Base-by-base conservation (phyloP, 306 rosid species). In the Fagus sylvatica region DNA sequence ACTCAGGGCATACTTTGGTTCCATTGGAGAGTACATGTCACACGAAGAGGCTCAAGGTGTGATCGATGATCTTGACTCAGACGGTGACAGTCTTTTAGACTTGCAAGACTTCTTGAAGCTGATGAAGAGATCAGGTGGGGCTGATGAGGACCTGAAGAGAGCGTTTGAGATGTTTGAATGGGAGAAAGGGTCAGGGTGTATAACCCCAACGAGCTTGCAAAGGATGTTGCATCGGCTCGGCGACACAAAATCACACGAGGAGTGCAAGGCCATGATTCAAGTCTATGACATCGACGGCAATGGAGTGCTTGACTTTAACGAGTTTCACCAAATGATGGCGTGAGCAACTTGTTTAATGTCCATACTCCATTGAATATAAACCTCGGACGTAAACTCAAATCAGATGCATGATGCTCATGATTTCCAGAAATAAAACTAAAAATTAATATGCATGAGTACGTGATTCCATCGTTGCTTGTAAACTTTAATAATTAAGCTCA, bases 251-350 rank as follows among this genome's bases (percentile, higher is more conserved):
- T 86, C 97, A 0, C 73, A 83, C 54, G 88, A 89, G 1, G 94
- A 91, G 74, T 91, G 97, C 34, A 84, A 40, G 28, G 85, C 85
- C 15, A 92, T 92, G 97, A 90, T 92, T 66, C 78, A 41, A 39
- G 90, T 81, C 65, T 92, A 82, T 53, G 97, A 92, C 33, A 74
- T 78, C 0, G 97, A 92, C 64, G 93, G 87, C 3, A 87, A 92
- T 12, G 97, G 97, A 1, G 85, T 88, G 15, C 89, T 92, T 71
- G 95, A 92, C 83, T 92, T 77, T 80, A 72, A 84, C 5, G 97
- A 92, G 82, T 92, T 92, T 74, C 88, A 88, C 76, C 89, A 85
- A 78, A 91, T 91, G 97, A 92, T 92, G 97, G 78, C 87, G 40
- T 86, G 28, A 22, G 28, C 28, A 64, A 78, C 10, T 34, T 16